phyloP scores from a whole-genome alignment of 441 rosid species.

The Syzygium malaccense region DNA sequence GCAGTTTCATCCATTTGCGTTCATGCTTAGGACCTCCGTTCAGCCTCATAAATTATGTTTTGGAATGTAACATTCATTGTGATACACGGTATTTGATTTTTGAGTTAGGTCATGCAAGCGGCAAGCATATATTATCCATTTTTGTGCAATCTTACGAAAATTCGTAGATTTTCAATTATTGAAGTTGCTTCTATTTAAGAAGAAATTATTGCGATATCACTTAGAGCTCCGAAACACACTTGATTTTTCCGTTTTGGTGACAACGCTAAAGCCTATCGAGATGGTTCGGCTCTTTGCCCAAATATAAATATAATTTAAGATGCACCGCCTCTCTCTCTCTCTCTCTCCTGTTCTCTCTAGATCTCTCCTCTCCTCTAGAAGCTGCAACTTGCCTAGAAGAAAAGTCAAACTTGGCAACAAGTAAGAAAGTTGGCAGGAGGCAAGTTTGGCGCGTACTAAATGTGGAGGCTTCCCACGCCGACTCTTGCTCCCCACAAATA shows the following conservation, averaged over 20 bases:
- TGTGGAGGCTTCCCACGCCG: no score
- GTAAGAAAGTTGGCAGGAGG: no score
- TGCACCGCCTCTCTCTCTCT: no score
- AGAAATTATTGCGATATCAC: background rate
- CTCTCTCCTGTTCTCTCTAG: no score
- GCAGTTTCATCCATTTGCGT: background rate
- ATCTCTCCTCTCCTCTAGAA: no score
- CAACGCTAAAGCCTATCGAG: background rate
- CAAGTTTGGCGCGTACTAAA: no score
- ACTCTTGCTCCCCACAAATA: no score
- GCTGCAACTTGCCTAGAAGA: no score
- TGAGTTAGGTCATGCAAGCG: background rate
- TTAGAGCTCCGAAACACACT: background rate
- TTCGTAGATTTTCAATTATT: background rate
- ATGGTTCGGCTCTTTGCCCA: background rate
- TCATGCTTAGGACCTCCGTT: background rate
- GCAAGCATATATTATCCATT: background rate
- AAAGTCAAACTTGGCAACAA: no score
- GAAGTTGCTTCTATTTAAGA: background rate
- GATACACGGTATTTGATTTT: background rate
- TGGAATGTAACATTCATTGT: fast-evolving
- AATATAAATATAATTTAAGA: no score
- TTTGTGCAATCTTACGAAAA: background rate
- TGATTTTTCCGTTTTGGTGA: background rate
- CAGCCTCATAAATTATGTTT: background rate